A percentile compares a stretch with the other conserved stretches of the same genome.
phyloP scores from a whole-genome alignment of 306 rosid species.

The Parietaria judaica region DNA sequence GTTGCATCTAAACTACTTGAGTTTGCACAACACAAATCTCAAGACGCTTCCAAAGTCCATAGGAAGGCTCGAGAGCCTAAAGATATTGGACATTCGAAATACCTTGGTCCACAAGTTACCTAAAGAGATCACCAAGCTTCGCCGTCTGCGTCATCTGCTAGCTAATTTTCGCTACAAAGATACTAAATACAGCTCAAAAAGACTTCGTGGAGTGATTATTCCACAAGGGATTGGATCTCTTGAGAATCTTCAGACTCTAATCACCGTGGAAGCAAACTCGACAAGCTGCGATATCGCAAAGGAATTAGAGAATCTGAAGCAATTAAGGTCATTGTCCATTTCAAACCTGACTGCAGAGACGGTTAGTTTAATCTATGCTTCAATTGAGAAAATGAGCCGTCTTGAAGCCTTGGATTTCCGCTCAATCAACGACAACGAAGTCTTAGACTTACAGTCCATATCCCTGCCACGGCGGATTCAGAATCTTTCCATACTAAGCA shows the following conservation, averaged over 20 bases:
- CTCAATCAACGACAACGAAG: conserved; percentile 9
- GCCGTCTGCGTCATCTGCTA: neutral
- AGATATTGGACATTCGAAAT: neutral
- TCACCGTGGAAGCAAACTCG: neutral
- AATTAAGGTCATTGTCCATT: neutral
- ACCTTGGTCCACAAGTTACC: neutral
- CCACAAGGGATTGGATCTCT: neutral
- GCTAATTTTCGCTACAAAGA: neutral
- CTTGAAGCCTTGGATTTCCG: conserved; percentile 13
- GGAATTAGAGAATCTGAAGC: neutral
- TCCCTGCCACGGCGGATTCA: conserved; percentile 2
- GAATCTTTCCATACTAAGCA: neutral
- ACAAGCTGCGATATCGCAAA: neutral
- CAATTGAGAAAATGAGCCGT: conserved; percentile 13
- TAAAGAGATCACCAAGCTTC: neutral
- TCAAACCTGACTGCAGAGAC: neutral
- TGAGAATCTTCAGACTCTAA: neutral
- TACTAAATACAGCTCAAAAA: neutral
- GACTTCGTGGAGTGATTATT: neutral
- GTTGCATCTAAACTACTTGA: conserved; percentile 6
- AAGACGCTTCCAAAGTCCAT: conserved; percentile 6
- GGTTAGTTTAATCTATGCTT: conserved; percentile 3
- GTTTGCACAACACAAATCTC: neutral
- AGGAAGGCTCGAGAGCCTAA: conserved; percentile 4
- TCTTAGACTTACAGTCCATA: conserved; percentile 13